Conservation (phyloP, 108 stramenopile genomes). For the Epipyxis sp. region DNA sequence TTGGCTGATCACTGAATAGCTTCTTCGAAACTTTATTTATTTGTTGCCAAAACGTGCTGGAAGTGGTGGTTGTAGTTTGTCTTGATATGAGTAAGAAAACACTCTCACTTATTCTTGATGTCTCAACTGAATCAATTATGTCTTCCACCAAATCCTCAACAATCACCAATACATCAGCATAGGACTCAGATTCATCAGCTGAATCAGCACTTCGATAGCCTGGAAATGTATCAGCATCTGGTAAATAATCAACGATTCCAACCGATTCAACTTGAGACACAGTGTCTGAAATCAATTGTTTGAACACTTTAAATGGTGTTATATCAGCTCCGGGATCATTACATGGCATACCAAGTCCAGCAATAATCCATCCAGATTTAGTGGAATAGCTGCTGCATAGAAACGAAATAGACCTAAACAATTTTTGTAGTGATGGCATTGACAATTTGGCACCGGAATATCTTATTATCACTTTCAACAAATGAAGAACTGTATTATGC, state of each 20-base stretch:
- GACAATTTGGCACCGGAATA: neutral
- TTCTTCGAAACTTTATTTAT: neutral
- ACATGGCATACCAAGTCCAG: neutral
- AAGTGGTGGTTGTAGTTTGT: constrained; percentile 1
- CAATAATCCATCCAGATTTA: constrained; percentile 14
- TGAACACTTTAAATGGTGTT: neutral
- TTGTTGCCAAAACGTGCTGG: constrained; percentile 13
- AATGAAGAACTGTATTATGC: neutral
- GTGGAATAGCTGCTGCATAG: constrained; percentile 14
- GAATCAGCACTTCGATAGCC: neutral
- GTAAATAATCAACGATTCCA: constrained; percentile 10
- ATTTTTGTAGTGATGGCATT: neutral
- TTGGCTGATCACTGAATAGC: constrained; percentile 68
- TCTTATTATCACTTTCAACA: constrained; percentile 3
- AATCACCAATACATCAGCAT: neutral
- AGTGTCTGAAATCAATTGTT: constrained; percentile 1
- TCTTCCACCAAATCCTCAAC: constrained; percentile 22
- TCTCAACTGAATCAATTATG: constrained; percentile 17
- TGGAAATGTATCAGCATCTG: neutral
- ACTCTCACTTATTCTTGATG: neutral
- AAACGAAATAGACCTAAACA: constrained; percentile 12
- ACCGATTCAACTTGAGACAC: neutral
- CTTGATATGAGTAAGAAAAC: neutral
- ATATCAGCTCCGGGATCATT: neutral
- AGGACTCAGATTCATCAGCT: neutral